A percentile compares a stretch with the other conserved stretches of the same genome.
Evolutionary conservation across 345 rosid species (phyloP).

Genomic region (Camelina hispida): DNA sequence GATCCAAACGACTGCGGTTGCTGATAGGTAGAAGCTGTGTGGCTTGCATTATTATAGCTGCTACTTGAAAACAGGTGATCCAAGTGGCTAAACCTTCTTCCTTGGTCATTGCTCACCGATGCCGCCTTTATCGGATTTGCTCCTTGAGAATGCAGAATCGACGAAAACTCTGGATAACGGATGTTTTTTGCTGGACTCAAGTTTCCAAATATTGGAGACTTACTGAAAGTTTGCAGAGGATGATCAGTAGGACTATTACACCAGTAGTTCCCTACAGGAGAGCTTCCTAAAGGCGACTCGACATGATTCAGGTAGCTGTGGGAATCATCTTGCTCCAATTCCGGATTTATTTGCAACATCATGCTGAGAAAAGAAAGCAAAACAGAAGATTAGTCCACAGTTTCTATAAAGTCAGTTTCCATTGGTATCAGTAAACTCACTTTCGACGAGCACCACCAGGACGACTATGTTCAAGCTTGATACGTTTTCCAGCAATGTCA

Average conservation of each 20-base stretch:
- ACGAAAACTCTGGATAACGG: constrained; percentile 57
- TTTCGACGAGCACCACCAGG: constrained; percentile 83
- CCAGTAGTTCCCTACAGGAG: constrained; percentile 64
- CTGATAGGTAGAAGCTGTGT: constrained; percentile 50
- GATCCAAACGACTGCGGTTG: constrained; percentile 55
- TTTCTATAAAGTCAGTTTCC: neutral
- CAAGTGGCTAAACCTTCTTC: constrained; percentile 46
- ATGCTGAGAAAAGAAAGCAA: constrained; percentile 43
- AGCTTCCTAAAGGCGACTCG: constrained; percentile 62
- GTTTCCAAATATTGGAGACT: constrained; percentile 51
- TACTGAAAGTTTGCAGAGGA: constrained; percentile 51
- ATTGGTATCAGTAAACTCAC: constrained; percentile 44
- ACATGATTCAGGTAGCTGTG: constrained; percentile 52
- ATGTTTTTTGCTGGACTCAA: constrained; percentile 51
- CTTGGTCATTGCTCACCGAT: constrained; percentile 58
- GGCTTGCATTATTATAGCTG: constrained; percentile 45
- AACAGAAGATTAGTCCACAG: neutral
- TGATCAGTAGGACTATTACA: constrained; percentile 59
- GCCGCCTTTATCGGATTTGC: constrained; percentile 51
- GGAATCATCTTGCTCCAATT: constrained; percentile 68
- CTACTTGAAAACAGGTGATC: constrained; percentile 51
- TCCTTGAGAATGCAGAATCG: constrained; percentile 51
- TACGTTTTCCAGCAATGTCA: constrained; percentile 84
- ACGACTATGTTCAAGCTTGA: constrained; percentile 86
- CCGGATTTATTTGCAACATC: constrained; percentile 67